These are phyloP conservation scores for Podila epigama DNA, from an alignment of 192 early-diverging fungal species.

Conservation along the genomic window DNA sequence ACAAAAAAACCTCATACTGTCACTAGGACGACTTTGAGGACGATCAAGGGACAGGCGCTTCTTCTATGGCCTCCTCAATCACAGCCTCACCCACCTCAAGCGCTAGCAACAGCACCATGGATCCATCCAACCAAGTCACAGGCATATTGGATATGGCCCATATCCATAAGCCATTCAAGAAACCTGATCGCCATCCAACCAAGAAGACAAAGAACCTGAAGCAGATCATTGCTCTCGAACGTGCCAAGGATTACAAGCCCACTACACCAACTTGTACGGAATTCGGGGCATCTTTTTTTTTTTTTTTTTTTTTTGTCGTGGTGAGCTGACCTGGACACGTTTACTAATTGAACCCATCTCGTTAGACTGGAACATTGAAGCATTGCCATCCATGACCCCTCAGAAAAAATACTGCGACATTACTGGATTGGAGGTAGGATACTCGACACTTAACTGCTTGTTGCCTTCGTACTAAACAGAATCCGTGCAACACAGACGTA, in stretches of 20 bases:
- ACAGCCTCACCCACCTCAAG: slow-evolving; percentile 29
- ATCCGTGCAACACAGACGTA: too few species aligned
- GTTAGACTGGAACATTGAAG: slow-evolving; percentile 87
- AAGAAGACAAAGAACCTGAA: slow-evolving; percentile 84
- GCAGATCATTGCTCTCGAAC: slow-evolving; percentile 80
- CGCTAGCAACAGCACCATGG: slow-evolving; percentile 11
- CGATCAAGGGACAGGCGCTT: slow-evolving; percentile 27
- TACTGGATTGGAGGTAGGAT: slow-evolving; percentile 79
- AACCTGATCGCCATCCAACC: slow-evolving; percentile 62
- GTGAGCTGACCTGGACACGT: not conserved
- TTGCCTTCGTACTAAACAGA: too few species aligned
- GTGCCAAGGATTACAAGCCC: slow-evolving; percentile 51
- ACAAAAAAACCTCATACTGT: too few species aligned
- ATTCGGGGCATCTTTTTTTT: not conserved
- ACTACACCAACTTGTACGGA: slow-evolving; percentile 24
- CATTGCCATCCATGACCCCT: slow-evolving; percentile 81
- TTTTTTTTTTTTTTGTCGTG: not conserved
- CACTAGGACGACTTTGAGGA: slow-evolving; percentile 40
- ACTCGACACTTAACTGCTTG: not conserved
- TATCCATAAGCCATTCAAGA: slow-evolving; percentile 79
- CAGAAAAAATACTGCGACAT: slow-evolving; percentile 94
- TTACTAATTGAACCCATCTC: too few species aligned
- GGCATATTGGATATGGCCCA: slow-evolving; percentile 35
- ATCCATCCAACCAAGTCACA: not conserved
- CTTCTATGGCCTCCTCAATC: slow-evolving; percentile 38